A percentile compares a stretch with the other conserved stretches of the same genome.
Evolutionary conservation across 345 rosid genomes (phyloP).

Genomic region (Citrus mangshanensis): DNA sequence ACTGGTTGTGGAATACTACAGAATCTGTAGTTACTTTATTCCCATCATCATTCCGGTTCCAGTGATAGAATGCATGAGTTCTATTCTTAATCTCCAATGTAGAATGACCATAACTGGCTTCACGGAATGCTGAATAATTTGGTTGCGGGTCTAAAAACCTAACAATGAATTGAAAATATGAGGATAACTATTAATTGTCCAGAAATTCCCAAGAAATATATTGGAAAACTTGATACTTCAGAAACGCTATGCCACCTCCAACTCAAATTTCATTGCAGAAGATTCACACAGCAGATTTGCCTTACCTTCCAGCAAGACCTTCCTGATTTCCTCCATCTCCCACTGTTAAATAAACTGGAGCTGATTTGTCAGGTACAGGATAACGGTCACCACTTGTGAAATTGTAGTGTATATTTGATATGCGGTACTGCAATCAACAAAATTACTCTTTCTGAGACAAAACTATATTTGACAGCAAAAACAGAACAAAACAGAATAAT

Average conservation of each 20-base stretch:
- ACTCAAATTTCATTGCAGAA: background rate
- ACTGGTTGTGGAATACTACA: slow-evolving; percentile 34
- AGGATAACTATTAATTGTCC: background rate
- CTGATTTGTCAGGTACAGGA: slow-evolving; percentile 45
- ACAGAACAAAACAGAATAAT: background rate
- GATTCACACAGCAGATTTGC: background rate
- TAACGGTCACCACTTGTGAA: slow-evolving; percentile 40
- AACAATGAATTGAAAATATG: background rate
- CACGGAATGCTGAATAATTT: slow-evolving; percentile 50
- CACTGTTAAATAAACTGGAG: slow-evolving; percentile 57
- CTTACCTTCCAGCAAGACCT: slow-evolving; percentile 55
- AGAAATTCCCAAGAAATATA: background rate
- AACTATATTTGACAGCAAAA: background rate
- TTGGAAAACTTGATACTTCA: background rate
- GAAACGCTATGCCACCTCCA: background rate
- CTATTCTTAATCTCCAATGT: slow-evolving; percentile 46
- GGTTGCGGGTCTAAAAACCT: slow-evolving; percentile 55
- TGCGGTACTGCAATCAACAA: slow-evolving; percentile 35
- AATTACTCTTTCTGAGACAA: background rate
- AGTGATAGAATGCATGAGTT: slow-evolving; percentile 48
- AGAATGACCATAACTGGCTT: slow-evolving; percentile 67
- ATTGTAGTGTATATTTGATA: slow-evolving; percentile 50
- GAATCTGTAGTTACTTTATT: slow-evolving; percentile 36
- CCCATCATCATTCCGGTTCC: slow-evolving; percentile 56
- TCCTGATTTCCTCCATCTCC: slow-evolving; percentile 82